Conservation (phyloP, 2,329 filamentous ascomycete genomes). For the Sordariomycetes sp. region DNA sequence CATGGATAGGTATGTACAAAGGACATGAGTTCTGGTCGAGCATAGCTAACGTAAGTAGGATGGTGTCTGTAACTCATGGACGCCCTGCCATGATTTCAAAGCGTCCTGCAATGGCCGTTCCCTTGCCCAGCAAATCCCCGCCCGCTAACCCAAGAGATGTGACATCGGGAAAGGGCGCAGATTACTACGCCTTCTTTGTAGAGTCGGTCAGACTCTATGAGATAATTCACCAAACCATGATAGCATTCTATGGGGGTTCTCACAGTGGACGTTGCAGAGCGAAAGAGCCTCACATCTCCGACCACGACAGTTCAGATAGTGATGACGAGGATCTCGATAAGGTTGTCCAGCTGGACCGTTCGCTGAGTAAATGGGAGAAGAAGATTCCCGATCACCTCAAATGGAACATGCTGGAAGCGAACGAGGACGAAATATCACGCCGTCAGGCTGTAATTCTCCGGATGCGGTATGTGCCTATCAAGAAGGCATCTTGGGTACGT, state of each 20-base stretch:
- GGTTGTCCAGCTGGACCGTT: slow-evolving; percentile 17
- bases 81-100: slow-evolving; percentile 20
- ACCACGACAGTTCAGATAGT: slow-evolving; percentile 4
- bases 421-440: slow-evolving; percentile 11
- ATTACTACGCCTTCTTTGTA: slow-evolving; percentile 19
- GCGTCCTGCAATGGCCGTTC: slow-evolving; percentile 12
- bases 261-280: background rate
- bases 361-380: slow-evolving; percentile 17
- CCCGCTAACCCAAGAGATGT: slow-evolving; percentile 7
- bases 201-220: slow-evolving; percentile 22
- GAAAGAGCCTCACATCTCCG: no score
- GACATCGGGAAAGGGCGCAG: no score
- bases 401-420: slow-evolving; percentile 6
- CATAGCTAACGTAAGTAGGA: slow-evolving; percentile 10
- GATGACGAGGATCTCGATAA: slow-evolving; percentile 14
- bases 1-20: slow-evolving; percentile 19
- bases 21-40: background rate
- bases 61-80: slow-evolving; percentile 21
- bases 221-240: slow-evolving; percentile 18
- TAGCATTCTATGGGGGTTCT: slow-evolving; percentile 13
- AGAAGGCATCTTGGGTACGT: background rate
- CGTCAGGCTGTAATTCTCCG: slow-evolving; percentile 19
- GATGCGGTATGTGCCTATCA: slow-evolving; percentile 16
- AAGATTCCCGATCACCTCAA: slow-evolving; percentile 13
- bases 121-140: no score